These are phyloP conservation scores for Miscanthus lutarioriparius DNA, from an alignment of 176 grass and related monocot genomes.

Conservation along the genomic window DNA sequence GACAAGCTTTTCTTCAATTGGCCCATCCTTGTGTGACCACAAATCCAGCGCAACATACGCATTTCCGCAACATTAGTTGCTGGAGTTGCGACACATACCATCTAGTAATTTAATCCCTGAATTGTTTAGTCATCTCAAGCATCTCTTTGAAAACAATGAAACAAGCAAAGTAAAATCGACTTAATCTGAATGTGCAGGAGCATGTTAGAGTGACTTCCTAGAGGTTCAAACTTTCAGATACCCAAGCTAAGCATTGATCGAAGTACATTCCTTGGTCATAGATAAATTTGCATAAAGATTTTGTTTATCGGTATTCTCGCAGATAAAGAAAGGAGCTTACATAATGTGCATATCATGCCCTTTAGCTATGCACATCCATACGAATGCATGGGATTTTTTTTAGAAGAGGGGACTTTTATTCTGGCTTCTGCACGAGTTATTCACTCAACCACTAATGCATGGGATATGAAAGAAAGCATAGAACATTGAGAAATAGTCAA, in stretches of 20 bases:
- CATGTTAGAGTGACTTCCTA: background rate
- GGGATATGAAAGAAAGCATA: background rate
- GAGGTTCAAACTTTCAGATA: background rate
- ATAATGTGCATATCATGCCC: background rate
- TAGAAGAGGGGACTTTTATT: background rate
- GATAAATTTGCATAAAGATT: background rate
- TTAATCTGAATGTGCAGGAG: background rate
- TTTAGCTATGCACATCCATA: background rate
- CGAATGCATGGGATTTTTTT: background rate
- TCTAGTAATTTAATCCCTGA: background rate
- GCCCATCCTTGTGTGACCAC: too few species aligned
- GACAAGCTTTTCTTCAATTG: too few species aligned
- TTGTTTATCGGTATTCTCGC: background rate
- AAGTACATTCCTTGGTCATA: conserved; percentile 20
- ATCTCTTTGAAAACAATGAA: background rate
- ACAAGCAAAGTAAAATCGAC: background rate
- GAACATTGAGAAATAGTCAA: background rate
- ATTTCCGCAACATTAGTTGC: too few species aligned
- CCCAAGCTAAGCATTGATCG: background rate
- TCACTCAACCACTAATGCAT: background rate
- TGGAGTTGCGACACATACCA: background rate
- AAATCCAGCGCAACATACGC: too few species aligned
- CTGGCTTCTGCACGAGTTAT: background rate
- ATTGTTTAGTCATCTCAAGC: background rate
- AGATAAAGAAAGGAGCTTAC: background rate